Evolutionary conservation across 2,329 filamentous ascomycete genomes (phyloP), one percentile per base, ranked within the genome.

Genomic region (Aciculosporium take): DNA sequence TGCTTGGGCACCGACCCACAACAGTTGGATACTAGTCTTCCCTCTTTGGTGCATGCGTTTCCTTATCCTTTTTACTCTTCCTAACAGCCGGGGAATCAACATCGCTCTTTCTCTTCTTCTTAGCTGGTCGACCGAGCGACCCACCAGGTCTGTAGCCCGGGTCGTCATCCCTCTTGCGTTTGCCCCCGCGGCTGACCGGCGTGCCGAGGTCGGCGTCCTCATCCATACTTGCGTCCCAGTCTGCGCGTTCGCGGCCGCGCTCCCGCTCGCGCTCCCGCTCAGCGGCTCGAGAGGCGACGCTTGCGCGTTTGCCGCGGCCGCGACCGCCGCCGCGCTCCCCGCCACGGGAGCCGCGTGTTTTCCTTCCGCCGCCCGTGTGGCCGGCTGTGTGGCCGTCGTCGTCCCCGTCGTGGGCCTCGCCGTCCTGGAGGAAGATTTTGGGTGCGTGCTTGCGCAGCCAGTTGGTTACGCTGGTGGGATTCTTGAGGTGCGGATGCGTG

Each of bases 401-500:
- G 7, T 64, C 60, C 40, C 62, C 60, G 18, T 62, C 58, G 31
- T 60, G 58, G 15, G 49, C 50, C 43, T 55, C 56, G 39, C 78
- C 75, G 53, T 87, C 84, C 57, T 94, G 82, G 17, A 93, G 65
- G 64, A 94, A 88, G 37, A 87, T 79, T 58, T 89, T 80, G 3
- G 87, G 84, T 45, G 85, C 80, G 60, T 94, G 73, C 56, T 85
- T 79, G 47, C 85, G 76, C 10, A 98, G 74, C 91, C 91, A 98
- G 60, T 93, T 95, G 65, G 94, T 93, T 3, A 94, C 88, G 45
- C 84, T 93, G 32, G 86, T 84, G 0, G 88, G 87, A 57, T 96
- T 96, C 51, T 68, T 66, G 32, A 68, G 58, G 34, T 63, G 49
- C 53, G 62, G 51, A 61, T 66, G 53, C 36, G 60, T 53, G 50